Evolutionary conservation across 2,329 filamentous ascomycete species (phyloP).

Genomic region (Fusarium tricinctum): DNA sequence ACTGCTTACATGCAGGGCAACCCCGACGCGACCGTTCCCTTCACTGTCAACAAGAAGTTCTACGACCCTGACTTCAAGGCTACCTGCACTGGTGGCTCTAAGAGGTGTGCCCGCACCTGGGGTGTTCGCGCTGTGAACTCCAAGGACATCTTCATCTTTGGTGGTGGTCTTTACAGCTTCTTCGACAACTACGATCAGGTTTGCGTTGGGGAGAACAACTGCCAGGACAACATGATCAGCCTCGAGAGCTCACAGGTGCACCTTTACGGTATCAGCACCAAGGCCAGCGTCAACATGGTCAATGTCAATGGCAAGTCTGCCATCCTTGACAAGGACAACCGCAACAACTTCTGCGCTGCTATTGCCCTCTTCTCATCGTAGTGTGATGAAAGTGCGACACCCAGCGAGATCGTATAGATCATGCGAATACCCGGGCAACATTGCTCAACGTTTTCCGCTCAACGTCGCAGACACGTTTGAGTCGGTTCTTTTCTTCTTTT

Average conservation of each 20-base stretch:
- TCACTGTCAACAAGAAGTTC: conserved; percentile 69
- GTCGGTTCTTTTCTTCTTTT: conserved; percentile 33
- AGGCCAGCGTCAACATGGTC: conserved; percentile 81
- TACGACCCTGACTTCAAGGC: conserved; percentile 76
- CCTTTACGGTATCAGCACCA: conserved; percentile 79
- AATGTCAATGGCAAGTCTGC: conserved; percentile 69
- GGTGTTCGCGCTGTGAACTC: conserved; percentile 80
- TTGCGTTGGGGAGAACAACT: conserved; percentile 76
- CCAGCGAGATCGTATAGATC: not conserved
- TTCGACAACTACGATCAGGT: conserved; percentile 84
- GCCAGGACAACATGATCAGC: conserved; percentile 83
- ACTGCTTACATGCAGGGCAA: conserved; percentile 91
- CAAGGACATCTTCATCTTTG: conserved; percentile 76
- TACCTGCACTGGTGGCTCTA: conserved; percentile 63
- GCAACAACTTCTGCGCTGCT: conserved; percentile 75
- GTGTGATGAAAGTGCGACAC: conserved; percentile 7
- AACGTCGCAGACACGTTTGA: conserved; percentile 22
- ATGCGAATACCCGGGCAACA: conserved; percentile 21
- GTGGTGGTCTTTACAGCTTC: conserved; percentile 84
- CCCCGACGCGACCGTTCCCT: conserved; percentile 78
- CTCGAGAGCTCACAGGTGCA: conserved; percentile 76
- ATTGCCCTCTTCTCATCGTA: conserved; percentile 59
- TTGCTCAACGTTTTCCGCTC: conserved; percentile 10
- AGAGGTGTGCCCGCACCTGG: conserved; percentile 79
- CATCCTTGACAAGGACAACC: conserved; percentile 71